Conservation (phyloP, 2,329 filamentous ascomycete genomes). For the Dryadomyces quercivorus region DNA sequence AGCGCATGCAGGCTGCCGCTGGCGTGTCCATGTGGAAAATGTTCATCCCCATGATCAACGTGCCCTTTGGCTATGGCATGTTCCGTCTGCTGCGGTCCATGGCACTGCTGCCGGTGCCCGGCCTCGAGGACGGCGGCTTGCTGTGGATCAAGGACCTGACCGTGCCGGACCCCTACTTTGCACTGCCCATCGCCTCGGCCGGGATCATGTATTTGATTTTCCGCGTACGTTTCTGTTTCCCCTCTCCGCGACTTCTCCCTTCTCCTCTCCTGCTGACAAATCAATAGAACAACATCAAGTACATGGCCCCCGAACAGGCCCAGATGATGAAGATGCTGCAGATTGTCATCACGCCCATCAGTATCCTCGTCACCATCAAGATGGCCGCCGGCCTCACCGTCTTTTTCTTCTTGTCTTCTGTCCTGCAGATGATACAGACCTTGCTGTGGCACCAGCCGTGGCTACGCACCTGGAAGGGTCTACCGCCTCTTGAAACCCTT, state of each 20-base stretch:
- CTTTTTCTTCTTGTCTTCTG: slow-evolving; percentile 41
- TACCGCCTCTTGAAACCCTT: slow-evolving; percentile 19
- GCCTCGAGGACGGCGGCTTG: slow-evolving; percentile 55
- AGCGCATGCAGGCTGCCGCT: slow-evolving; percentile 35
- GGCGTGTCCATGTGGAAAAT: slow-evolving; percentile 40
- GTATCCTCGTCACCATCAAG: slow-evolving; percentile 31
- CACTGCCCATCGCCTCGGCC: slow-evolving; percentile 56
- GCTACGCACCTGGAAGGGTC: slow-evolving; percentile 25
- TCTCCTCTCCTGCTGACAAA: background rate
- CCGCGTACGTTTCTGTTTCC: slow-evolving; percentile 33
- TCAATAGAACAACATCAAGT: slow-evolving; percentile 17
- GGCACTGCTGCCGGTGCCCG: slow-evolving; percentile 67
- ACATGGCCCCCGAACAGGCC: slow-evolving; percentile 20
- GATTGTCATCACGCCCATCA: slow-evolving; percentile 21
- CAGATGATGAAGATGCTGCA: slow-evolving; percentile 22
- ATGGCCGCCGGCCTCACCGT: slow-evolving; percentile 42
- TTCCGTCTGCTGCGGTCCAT: slow-evolving; percentile 70
- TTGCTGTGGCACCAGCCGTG: slow-evolving; percentile 26
- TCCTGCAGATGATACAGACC: slow-evolving; percentile 29
- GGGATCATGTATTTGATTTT: slow-evolving; percentile 44
- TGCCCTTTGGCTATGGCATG: slow-evolving; percentile 66
- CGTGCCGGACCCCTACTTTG: slow-evolving; percentile 60
- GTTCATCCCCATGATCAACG: slow-evolving; percentile 41
- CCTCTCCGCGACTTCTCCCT: background rate
- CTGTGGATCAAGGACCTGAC: slow-evolving; percentile 75